phyloP scores from a whole-genome alignment of 176 grass and related monocot genomes.

The Tuctoria greenei region DNA sequence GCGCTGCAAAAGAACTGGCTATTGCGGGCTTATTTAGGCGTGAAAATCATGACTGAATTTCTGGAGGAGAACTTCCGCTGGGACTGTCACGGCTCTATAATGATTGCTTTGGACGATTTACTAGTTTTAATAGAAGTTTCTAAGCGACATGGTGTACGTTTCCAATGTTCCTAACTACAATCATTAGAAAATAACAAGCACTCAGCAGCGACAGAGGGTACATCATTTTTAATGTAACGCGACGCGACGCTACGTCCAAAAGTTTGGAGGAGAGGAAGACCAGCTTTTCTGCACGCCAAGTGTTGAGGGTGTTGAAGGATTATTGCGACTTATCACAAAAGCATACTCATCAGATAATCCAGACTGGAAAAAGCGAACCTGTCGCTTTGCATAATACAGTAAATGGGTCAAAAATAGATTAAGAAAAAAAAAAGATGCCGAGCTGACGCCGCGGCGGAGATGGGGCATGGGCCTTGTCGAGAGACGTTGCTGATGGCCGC shows the following conservation, averaged over 20 bases:
- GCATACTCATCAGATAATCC: no score
- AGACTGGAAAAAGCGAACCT: no score
- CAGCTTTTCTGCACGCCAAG: constrained; percentile 15
- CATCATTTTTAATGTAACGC: no score
- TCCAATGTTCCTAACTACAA: background rate
- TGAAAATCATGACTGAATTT: background rate
- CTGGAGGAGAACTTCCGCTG: background rate
- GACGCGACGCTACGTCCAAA: background rate
- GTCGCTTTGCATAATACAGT: background rate
- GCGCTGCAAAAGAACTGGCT: background rate
- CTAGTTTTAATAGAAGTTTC: background rate
- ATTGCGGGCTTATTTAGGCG: background rate
- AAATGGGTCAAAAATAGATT: background rate
- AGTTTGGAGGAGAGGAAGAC: background rate
- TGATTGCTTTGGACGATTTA: background rate
- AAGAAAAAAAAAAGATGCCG: no score
- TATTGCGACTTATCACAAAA: no score
- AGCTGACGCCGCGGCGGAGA: no score
- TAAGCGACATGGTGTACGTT: background rate
- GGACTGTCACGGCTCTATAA: background rate
- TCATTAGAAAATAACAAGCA: background rate
- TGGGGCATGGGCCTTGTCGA: no score
- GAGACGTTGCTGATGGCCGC: no score
- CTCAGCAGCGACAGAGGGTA: no score
- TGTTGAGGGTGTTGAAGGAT: no score